Evolutionary conservation across 2,329 filamentous ascomycete species (phyloP), one percentile per base, ranked within the genome.

Genomic region (Cercospora sojina): DNA sequence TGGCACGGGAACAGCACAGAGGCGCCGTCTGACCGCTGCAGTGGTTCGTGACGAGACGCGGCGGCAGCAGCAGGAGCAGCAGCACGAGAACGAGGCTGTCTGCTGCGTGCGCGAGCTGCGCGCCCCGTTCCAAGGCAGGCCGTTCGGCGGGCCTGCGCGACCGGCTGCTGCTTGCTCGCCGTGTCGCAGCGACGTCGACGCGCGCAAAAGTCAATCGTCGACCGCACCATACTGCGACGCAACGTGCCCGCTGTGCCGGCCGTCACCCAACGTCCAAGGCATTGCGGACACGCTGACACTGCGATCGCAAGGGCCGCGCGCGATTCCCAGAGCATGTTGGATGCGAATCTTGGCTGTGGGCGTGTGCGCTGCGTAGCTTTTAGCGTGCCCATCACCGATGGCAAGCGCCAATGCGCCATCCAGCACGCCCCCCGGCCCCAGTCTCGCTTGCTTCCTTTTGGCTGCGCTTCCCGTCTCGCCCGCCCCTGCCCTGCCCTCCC

Each of bases 11-110:
- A 56, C n/a, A 55, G 60, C n/a, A 29, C 60, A 31, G 32, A 59
- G 57, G 32, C 23, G 49, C 29, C 31, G 16, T 23, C 23, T 53
- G 35, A 64, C 62, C 62, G 62, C 62, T 57, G 53, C 35, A 64
- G 62, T 49, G 61, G 51, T 55, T 64, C 51, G 61, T 38, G 35
- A 38, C 35, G 35, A 38, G 35, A 38, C 16, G 35, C 35, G 6
- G 32, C 32, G 12, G 31, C 31, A 32, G 31, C 31, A 35, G 13
- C 35, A 35, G 32, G 12, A 38, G 35, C 35, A 38, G 43, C 35
- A 27, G 35, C 47, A 41, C 35, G 43, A 61, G 38, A 61, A 43
- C 43, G 18, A 51, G 53, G 25, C 25, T 27, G 58, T 47, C 35
- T 27, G 51, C 51, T 56, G 51, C 51, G 23, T 12, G 51, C 25